Evolutionary conservation across 2,329 filamentous ascomycete species (phyloP).

Genomic region (Aspergillus jensenii): DNA sequence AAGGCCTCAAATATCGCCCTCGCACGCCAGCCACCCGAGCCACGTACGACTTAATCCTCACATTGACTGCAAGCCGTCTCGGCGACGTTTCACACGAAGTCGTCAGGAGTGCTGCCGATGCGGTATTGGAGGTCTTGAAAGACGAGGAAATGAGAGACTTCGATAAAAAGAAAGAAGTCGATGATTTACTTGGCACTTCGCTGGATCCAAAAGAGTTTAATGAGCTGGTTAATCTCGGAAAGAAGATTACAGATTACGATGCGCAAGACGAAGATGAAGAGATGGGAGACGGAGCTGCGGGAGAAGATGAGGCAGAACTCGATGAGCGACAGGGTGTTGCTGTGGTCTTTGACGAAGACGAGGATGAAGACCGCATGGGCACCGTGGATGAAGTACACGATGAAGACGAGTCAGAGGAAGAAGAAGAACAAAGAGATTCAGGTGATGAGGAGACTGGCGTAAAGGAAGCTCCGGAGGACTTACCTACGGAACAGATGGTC

Average conservation of each 20-base stretch:
- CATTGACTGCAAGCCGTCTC: slow-evolving; percentile 81
- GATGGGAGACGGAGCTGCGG: slow-evolving; percentile 68
- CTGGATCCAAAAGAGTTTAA: slow-evolving; percentile 92
- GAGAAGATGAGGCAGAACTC: slow-evolving; percentile 70
- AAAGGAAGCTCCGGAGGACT: slow-evolving; percentile 44
- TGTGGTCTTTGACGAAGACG: slow-evolving; percentile 93
- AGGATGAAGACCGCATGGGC: slow-evolving; percentile 75
- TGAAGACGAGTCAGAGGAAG: slow-evolving; percentile 73
- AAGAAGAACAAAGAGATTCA: slow-evolving; percentile 66
- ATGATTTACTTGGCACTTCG: slow-evolving; percentile 82
- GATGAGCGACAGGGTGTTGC: slow-evolving; percentile 96
- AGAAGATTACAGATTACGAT: slow-evolving; percentile 99
- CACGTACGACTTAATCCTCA: slow-evolving; percentile 91
- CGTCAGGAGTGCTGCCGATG: slow-evolving; percentile 90
- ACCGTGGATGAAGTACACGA: slow-evolving; percentile 85
- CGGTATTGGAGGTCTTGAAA: slow-evolving; percentile 85
- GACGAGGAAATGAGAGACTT: slow-evolving; percentile 95
- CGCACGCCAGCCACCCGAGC: slow-evolving; percentile 87
- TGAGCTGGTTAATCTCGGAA: slow-evolving; percentile 90
- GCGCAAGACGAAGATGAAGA: slow-evolving; percentile 93
- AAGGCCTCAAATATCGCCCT: slow-evolving; percentile 88
- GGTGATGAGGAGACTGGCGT: slow-evolving; percentile 43
- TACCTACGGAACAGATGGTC: slow-evolving; percentile 70
- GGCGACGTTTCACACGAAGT: slow-evolving; percentile 92
- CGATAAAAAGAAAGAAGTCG: slow-evolving; percentile 96